phyloP scores from a whole-genome alignment of 2,329 filamentous ascomycete genomes.

The Stagonosporopsis vannaccii region DNA sequence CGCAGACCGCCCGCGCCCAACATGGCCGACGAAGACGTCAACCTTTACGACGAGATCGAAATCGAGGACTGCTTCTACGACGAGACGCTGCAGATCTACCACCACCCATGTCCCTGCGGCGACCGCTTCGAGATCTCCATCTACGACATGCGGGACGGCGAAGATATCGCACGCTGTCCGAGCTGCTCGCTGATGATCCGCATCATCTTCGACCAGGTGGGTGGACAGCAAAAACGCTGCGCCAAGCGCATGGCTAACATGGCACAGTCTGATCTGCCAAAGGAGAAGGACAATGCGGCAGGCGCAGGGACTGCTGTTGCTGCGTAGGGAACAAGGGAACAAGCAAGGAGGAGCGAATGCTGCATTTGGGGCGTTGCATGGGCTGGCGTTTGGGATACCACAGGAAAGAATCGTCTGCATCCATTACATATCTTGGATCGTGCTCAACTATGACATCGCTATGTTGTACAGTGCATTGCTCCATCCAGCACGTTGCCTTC shows the following conservation, averaged over 20 bases:
- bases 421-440: neutral
- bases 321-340: slow-evolving; percentile 22
- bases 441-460: neutral
- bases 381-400: slow-evolving; percentile 24
- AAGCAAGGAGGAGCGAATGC: neutral
- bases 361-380: neutral
- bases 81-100: slow-evolving; percentile 88
- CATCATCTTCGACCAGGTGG: slow-evolving; percentile 87
- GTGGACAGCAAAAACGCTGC: neutral
- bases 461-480: neutral
- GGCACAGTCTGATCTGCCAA: slow-evolving; percentile 42
- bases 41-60: slow-evolving; percentile 96
- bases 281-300: slow-evolving; percentile 34
- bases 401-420: neutral
- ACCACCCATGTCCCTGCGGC: slow-evolving; percentile 96
- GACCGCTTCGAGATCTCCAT: slow-evolving; percentile 93
- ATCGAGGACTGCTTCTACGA: slow-evolving; percentile 96
- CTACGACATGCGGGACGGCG: slow-evolving; percentile 82
- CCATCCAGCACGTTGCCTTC: neutral
- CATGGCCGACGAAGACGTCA: slow-evolving; percentile 52
- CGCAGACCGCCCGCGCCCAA: neutral
- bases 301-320: slow-evolving; percentile 36
- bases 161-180: slow-evolving; percentile 96
- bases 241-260: neutral
- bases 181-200: slow-evolving; percentile 97